Base-by-base conservation (phyloP, 371 early-diverging fungal species). In the Mucor velutinosus region DNA sequence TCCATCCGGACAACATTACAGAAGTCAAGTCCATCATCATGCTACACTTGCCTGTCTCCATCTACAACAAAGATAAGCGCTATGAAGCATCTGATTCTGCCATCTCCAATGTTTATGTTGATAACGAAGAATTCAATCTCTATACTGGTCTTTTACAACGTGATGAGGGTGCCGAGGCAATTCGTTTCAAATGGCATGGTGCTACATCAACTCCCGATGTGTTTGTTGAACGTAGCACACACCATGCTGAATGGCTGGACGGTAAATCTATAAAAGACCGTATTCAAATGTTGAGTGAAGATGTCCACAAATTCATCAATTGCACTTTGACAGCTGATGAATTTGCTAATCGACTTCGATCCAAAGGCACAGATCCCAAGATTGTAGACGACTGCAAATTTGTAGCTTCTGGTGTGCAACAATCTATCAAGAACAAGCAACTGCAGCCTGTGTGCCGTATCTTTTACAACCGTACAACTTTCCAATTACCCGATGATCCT, bases 1-100 rank as follows among this genome's bases (percentile, higher is more conserved):
- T 99, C 17, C 97, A 97, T 72, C 95, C 95, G 1, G 99, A 99
- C 76, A 98, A 99, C 77, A 93, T 99, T 51, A 94, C 94, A 60
- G 97, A 98, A 76, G 90, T 99, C 70, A 96, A 98, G 76, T 89
- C 93, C 45, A 85, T 89, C 69, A 94, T 99, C 61, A 83, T 99
- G 65, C 91, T 94, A 65, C 91, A 98, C 76, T 89, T 99, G 5
- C 99, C 99, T 7, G 96, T 99, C 23, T 87, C 95, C 66, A 92
- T 99, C 37, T 97, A 95, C 74, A 75, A 81, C 60, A 62, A 69
- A 27, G 69, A 89, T 43, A 86, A 88, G 56, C 81, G 87, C 29
- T 92, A 87, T 67, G 78, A 77, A 51, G 65, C 74, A 15, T 68
- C 72, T 6, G 83, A 83, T 58, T 76, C 81, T 65, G 85, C 95